Conservation (phyloP, 73 alveolate genomes). For the Blepharisma stoltei region DNA sequence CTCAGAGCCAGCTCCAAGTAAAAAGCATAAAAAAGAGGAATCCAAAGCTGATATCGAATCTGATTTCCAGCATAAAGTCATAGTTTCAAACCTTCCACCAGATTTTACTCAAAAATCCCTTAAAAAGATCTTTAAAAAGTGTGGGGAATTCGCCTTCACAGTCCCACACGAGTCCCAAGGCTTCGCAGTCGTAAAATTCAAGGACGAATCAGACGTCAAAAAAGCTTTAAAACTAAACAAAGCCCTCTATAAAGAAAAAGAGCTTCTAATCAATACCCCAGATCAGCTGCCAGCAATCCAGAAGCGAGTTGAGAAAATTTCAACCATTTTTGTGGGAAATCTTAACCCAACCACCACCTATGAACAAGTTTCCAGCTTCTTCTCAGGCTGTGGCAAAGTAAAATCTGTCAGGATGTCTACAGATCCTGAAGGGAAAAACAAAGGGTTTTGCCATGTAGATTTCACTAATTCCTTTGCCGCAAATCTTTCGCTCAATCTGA, state of each 20-base stretch:
- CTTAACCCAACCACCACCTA: constrained; percentile 69
- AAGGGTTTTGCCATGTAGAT: constrained; percentile 88
- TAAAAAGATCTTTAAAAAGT: constrained; percentile 10
- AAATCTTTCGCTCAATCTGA: constrained; percentile 62
- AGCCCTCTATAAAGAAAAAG: constrained; percentile 2
- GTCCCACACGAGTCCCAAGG: constrained; percentile 24
- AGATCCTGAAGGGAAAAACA: constrained; percentile 80
- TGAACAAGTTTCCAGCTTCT: constrained; percentile 66
- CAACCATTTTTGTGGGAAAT: constrained; percentile 82
- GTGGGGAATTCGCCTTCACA: constrained; percentile 9
- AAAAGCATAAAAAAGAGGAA: background rate
- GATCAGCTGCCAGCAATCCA: background rate
- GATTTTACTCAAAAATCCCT: background rate
- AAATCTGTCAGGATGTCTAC: constrained; percentile 65
- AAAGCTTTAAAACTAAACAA: constrained; percentile 22
- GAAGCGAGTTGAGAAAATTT: background rate
- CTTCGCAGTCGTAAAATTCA: constrained; percentile 13
- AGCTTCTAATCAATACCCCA: background rate
- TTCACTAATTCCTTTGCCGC: constrained; percentile 73
- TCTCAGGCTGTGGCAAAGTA: constrained; percentile 77
- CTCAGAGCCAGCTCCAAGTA: background rate
- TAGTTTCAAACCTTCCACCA: no score
- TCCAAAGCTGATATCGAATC: background rate
- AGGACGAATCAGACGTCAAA: background rate
- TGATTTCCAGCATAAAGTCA: background rate